These are phyloP conservation scores for Rosa multiflora DNA, from an alignment of 306 rosid species.

Conservation along the genomic window DNA sequence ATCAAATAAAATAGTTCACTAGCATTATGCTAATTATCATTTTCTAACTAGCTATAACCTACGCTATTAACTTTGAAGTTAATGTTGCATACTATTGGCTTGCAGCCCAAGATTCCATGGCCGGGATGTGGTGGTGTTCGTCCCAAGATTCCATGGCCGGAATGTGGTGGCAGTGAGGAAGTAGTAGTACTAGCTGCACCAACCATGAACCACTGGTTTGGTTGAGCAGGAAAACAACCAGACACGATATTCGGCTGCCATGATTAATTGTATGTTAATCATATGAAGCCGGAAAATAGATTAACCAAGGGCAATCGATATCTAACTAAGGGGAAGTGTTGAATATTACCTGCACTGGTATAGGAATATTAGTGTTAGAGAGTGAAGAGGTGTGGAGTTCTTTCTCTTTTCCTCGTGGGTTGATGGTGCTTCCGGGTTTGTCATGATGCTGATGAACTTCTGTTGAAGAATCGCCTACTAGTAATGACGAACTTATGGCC, in stretches of 20 bases:
- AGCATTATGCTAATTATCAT: too few species aligned
- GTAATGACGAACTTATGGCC: not conserved
- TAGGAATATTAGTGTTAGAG: not conserved
- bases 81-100: not conserved
- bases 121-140: not conserved
- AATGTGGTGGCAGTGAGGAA: not conserved
- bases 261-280: not conserved
- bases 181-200: not conserved
- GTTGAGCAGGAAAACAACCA: not conserved
- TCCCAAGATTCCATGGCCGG: not conserved
- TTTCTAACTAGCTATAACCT: too few species aligned
- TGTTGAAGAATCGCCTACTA: not conserved
- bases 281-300: not conserved
- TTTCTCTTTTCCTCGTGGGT: not conserved
- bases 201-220: not conserved
- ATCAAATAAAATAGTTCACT: not conserved
- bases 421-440: not conserved
- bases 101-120: not conserved
- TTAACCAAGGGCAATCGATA: not conserved
- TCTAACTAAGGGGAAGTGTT: not conserved
- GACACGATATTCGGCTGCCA: not conserved
- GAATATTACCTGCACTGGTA: not conserved
- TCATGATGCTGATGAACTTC: not conserved
- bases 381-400: too few species aligned
- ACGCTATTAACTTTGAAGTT: not conserved